phyloP scores from a whole-genome alignment of 2,329 filamentous ascomycete species.

The Aspergillus uvarum region DNA sequence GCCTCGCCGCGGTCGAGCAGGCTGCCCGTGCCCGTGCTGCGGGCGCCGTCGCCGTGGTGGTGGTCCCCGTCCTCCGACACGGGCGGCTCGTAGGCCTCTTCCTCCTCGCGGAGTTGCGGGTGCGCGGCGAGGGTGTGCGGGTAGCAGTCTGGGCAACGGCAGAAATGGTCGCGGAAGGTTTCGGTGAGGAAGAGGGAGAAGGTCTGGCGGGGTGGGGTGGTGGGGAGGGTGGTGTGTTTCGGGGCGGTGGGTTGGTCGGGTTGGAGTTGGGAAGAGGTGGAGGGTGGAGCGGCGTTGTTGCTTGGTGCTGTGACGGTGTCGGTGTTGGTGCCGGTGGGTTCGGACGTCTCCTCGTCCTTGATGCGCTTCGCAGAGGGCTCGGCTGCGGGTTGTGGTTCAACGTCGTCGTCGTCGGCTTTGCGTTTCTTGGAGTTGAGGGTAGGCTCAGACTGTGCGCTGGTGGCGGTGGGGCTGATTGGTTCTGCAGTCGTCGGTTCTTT shows the following conservation, averaged over 20 bases:
- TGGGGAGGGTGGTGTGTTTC: conserved; percentile 62
- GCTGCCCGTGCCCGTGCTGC: conserved; percentile 69
- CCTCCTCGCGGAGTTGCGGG: conserved; percentile 84
- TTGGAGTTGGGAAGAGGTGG: background rate
- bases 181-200: conserved; percentile 83
- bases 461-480: background rate
- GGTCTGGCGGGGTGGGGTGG: conserved; percentile 50
- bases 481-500: background rate
- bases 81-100: conserved; percentile 90
- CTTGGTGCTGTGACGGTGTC: background rate
- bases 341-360: background rate
- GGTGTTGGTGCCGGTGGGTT: background rate
- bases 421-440: conserved; percentile 58
- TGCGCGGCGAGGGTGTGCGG: conserved; percentile 63
- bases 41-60: conserved; percentile 42
- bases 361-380: background rate
- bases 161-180: conserved; percentile 77
- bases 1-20: conserved; percentile 90
- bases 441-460: conserved; percentile 20
- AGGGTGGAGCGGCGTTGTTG: background rate
- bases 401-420: conserved; percentile 52
- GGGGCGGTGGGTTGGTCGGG: conserved; percentile 30
- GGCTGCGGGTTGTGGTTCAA: conserved; percentile 9
- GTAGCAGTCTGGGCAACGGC: conserved; percentile 80
- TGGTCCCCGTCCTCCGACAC: conserved; percentile 66